A percentile compares a stretch with the other conserved stretches of the same genome.
phyloP scores from a whole-genome alignment of 139 green algal species.

The Yamagishiella unicocca region DNA sequence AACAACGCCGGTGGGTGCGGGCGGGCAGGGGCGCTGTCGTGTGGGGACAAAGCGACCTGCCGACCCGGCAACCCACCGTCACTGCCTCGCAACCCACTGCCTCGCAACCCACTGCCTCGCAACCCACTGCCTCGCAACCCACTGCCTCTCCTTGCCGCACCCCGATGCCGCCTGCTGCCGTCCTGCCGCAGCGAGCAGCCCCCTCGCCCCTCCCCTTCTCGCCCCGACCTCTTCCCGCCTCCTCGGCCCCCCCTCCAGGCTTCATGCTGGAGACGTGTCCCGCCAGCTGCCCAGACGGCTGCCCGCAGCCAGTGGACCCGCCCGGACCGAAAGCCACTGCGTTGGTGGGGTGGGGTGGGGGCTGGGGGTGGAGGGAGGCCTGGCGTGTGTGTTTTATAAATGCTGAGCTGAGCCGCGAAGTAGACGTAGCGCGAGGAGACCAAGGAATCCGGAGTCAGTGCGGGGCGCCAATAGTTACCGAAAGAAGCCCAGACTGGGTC shows the following conservation, averaged over 20 bases:
- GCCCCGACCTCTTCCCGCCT: not conserved
- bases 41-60: too few species aligned
- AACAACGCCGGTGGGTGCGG: constrained; percentile 52
- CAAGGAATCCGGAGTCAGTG: too few species aligned
- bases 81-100: not conserved
- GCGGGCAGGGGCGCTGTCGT: not conserved
- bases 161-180: too few species aligned
- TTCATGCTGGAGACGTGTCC: constrained; percentile 59
- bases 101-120: not conserved
- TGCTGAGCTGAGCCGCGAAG: too few species aligned
- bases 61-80: not conserved
- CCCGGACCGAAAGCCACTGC: constrained; percentile 58
- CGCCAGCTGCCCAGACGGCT: constrained; percentile 47
- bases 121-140: not conserved
- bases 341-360: constrained; percentile 1
- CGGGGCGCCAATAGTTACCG: too few species aligned
- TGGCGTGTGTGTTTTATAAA: not conserved
- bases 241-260: constrained; percentile 40
- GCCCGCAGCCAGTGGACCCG: constrained; percentile 35
- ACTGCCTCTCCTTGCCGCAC: too few species aligned
- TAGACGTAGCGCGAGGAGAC: too few species aligned
- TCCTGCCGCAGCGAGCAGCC: not conserved
- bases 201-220: not conserved
- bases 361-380: not conserved
- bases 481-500: too few species aligned